Evolutionary conservation across 805 yeast genomes (phyloP), one percentile per base, ranked within the genome.

Genomic region (Suhomyces pyralidae): DNA sequence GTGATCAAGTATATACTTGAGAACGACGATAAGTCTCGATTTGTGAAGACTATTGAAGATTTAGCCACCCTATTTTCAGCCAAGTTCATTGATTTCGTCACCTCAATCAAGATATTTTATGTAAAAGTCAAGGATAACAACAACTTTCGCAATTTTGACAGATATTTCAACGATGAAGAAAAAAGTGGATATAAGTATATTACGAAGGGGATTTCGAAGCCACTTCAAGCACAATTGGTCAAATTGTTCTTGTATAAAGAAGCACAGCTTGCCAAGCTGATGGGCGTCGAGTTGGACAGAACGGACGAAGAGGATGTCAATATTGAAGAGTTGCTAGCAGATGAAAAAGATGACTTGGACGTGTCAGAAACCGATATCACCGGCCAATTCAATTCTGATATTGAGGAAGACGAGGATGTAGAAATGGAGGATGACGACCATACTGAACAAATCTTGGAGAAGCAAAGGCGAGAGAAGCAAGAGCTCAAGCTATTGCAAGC

Each of bases 301-400:
- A 71, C 69, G 20, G 84, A 76, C 32, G 71, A 74, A 19, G 88
- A 84, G 60, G 84, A 70, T 55, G 81, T 78, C 15, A 71, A 75
- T 50, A 68, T 63, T 40, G 72, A 64, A 7, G 74, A 69, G 19
- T 50, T 55, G 42, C 50, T 53, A 8, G 54, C 45, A 6, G 45
- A 20, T 42, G 17, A 56, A 20, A 51, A 50, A 20, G 45, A 40
- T 28, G 62, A 58, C n/a, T 53, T 49, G 6, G 54, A 51, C 9
- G 47, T 40, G n/a, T 48, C 45, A 1, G 53, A 45, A 10, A 34
- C 40, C 12, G 49, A 48, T 12, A 28, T n/a, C 19, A 6, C 45
- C 19, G 50, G 58, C 34, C 46, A 40, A 15, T 58, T 57, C 42
- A 65, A 61, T 34, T 52, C 55, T 40, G 46, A 51, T 17, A 51